A percentile compares a stretch with the other conserved stretches of the same genome.
These are phyloP conservation scores for Zymoseptoria tritici DNA, from an alignment of 2,329 filamentous ascomycete genomes.

Conservation along the genomic window DNA sequence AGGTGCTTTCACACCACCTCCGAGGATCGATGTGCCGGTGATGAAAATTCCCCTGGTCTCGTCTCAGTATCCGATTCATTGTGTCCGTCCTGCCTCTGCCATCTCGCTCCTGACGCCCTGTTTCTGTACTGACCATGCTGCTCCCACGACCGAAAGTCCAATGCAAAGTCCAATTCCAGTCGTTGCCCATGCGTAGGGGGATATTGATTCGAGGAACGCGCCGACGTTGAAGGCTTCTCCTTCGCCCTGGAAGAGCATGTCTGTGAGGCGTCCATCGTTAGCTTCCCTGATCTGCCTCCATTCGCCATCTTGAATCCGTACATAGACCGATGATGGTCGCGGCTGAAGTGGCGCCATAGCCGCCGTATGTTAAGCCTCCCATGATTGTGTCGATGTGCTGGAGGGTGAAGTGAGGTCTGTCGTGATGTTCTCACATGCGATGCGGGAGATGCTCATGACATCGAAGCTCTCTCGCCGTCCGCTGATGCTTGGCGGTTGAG, in stretches of 20 bases:
- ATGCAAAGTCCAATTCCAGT: slow-evolving; percentile 91
- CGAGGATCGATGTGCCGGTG: slow-evolving; percentile 93
- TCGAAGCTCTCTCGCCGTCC: slow-evolving; percentile 6
- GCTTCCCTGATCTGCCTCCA: slow-evolving; percentile 11
- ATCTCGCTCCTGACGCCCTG: slow-evolving; percentile 6
- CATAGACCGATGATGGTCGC: slow-evolving; percentile 33
- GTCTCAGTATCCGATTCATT: slow-evolving; percentile 14
- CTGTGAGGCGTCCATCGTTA: slow-evolving; percentile 43
- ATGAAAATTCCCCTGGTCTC: slow-evolving; percentile 88
- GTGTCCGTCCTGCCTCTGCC: not conserved
- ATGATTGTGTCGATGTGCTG: slow-evolving; percentile 14
- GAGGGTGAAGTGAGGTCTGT: slow-evolving; percentile 3
- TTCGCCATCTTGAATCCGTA: slow-evolving; percentile 18
- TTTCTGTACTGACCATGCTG: slow-evolving; percentile 67
- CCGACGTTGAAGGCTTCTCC: slow-evolving; percentile 97
- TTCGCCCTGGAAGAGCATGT: slow-evolving; percentile 97
- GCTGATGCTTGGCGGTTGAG: not conserved
- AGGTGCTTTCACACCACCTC: slow-evolving; percentile 91
- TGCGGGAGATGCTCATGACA: slow-evolving; percentile 10
- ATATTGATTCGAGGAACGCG: slow-evolving; percentile 86
- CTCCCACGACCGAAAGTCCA: slow-evolving; percentile 89
- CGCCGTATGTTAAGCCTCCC: slow-evolving; percentile 31
- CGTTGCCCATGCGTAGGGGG: slow-evolving; percentile 88
- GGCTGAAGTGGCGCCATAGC: slow-evolving; percentile 29
- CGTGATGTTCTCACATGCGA: slow-evolving; percentile 9